Percentiles rank a stretch among this genome's conserved stretches.
phyloP scores from a whole-genome alignment of 345 rosid genomes.

The Microthlaspi erraticum region DNA sequence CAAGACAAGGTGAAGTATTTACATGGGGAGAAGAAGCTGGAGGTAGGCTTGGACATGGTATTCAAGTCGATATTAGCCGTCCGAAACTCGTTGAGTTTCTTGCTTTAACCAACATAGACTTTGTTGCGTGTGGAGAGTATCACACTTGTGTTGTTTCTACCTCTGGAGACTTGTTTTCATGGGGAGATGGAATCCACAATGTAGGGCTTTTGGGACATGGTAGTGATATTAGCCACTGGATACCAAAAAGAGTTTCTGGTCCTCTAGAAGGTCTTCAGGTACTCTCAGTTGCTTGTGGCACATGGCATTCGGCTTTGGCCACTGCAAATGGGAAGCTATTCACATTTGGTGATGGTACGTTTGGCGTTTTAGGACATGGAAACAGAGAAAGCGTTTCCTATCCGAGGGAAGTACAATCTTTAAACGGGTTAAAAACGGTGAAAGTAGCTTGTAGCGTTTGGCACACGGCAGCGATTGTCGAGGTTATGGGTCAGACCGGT shows the following conservation, averaged over 20 bases:
- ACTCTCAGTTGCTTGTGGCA: slow-evolving; percentile 83
- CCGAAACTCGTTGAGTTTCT: slow-evolving; percentile 85
- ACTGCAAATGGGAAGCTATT: slow-evolving; percentile 82
- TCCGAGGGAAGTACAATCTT: slow-evolving; percentile 80
- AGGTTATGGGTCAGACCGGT: slow-evolving; percentile 71
- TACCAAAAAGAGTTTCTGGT: slow-evolving; percentile 90
- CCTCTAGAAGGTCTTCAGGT: slow-evolving; percentile 90
- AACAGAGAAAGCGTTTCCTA: slow-evolving; percentile 64
- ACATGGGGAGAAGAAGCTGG: slow-evolving; percentile 99
- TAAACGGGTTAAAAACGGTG: slow-evolving; percentile 76
- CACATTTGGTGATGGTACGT: slow-evolving; percentile 94
- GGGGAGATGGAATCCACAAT: slow-evolving; percentile 96
- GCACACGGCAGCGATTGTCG: slow-evolving; percentile 97
- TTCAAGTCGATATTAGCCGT: slow-evolving; percentile 63
- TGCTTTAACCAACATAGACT: slow-evolving; percentile 78
- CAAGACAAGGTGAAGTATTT: slow-evolving; percentile 96
- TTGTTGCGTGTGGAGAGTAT: slow-evolving; percentile 81
- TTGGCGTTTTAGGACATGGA: slow-evolving; percentile 91
- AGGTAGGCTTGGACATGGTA: slow-evolving; percentile 96
- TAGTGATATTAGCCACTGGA: slow-evolving; percentile 85
- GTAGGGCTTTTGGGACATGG: slow-evolving; percentile 92
- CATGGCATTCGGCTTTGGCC: slow-evolving; percentile 93
- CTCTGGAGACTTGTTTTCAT: slow-evolving; percentile 79
- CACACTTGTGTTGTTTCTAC: slow-evolving; percentile 87
- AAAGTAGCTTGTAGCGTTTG: slow-evolving; percentile 96